A percentile compares a stretch with the other conserved stretches of the same genome.
Conservation (phyloP, 2,329 filamentous ascomycete genomes). For the Aspergillus calidoustus region DNA sequence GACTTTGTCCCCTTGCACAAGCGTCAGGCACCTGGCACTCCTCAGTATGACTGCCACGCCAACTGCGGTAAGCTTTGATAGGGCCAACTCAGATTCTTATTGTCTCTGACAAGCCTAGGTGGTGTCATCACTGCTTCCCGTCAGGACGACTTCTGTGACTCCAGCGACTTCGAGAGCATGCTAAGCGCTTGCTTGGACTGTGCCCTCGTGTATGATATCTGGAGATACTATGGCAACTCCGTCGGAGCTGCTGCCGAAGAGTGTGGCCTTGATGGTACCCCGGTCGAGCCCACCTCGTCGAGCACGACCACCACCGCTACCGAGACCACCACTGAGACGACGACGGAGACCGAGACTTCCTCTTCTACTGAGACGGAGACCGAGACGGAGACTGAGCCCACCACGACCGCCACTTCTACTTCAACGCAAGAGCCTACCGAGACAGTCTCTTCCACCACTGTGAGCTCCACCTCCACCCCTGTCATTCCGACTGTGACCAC, state of each 20-base stretch:
- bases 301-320: constrained; percentile 1
- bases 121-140: constrained; percentile 10
- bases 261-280: constrained; percentile 14
- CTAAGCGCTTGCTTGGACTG: constrained; percentile 8
- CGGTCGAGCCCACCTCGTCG: constrained; percentile 6
- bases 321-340: not conserved
- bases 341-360: not conserved
- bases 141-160: constrained; percentile 6
- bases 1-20: constrained; percentile 13
- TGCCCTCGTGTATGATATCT: constrained; percentile 13
- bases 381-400: not conserved
- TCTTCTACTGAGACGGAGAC: not conserved
- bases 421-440: not conserved
- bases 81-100: not conserved
- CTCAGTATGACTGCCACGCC: constrained; percentile 14
- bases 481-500: not conserved
- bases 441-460: not conserved
- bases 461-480: constrained; percentile 5
- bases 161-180: constrained; percentile 1
- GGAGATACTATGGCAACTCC: constrained; percentile 16
- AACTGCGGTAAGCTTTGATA: constrained; percentile 9
- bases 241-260: constrained; percentile 8
- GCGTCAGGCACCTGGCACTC: constrained; percentile 11
- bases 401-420: not conserved
- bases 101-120: not conserved